Evolutionary conservation across 345 rosid genomes (phyloP).

Genomic region (Eucalyptus sp.): DNA sequence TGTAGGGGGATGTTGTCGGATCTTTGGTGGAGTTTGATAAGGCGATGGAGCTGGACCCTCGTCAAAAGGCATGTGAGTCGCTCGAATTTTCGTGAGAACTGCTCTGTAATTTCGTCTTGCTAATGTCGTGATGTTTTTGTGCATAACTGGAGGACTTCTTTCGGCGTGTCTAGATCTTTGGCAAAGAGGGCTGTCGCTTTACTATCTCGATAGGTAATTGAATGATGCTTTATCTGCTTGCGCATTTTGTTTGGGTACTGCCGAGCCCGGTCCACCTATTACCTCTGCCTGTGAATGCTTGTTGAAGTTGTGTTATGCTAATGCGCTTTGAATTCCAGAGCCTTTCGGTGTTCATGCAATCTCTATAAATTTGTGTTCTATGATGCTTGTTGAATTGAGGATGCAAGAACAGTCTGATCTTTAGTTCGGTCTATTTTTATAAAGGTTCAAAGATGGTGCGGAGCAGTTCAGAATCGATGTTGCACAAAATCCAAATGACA

Average conservation of each 20-base stretch:
- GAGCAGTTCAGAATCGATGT: constrained; percentile 90
- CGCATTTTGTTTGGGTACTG: not conserved
- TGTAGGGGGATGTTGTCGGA: constrained; percentile 72
- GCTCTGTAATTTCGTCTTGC: not conserved
- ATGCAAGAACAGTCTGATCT: not conserved
- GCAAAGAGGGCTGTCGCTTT: constrained; percentile 54
- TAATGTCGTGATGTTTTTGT: not conserved
- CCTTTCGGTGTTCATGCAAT: not conserved
- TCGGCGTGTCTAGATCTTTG: constrained; percentile 25
- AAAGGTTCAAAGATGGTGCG: constrained; percentile 83
- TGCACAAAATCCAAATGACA: constrained; percentile 82
- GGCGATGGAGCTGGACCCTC: constrained; percentile 71
- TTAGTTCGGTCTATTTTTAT: not conserved
- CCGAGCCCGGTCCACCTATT: not conserved
- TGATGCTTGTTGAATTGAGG: not conserved
- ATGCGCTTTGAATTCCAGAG: not conserved
- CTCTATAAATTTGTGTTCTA: not conserved
- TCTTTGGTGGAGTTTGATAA: constrained; percentile 63
- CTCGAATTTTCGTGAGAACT: not conserved
- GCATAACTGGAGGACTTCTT: not conserved
- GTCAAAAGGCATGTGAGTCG: constrained; percentile 76
- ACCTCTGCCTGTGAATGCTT: not conserved
- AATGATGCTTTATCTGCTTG: not conserved
- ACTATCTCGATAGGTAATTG: constrained; percentile 38
- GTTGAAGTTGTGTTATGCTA: not conserved